These are phyloP conservation scores for Talaromyces wortmannii DNA, from an alignment of 495 filamentous ascomycete genomes.

Conservation along the genomic window DNA sequence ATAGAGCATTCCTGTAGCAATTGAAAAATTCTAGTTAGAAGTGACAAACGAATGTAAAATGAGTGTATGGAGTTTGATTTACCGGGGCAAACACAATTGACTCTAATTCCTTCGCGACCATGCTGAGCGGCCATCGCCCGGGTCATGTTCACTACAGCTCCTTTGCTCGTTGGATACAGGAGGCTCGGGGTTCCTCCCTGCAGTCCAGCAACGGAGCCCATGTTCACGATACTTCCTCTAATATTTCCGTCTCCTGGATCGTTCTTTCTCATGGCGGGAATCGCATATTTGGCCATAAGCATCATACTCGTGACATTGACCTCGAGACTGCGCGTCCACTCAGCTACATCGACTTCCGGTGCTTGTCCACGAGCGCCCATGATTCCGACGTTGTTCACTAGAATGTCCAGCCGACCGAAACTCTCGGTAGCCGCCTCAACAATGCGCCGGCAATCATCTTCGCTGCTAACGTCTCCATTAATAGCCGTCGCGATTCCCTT, in stretches of 20 bases:
- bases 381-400: conserved; percentile 52
- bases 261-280: conserved; percentile 47
- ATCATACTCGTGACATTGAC: conserved; percentile 56
- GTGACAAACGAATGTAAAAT: background rate
- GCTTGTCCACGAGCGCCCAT: conserved; percentile 46
- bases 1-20: conserved; percentile 37
- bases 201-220: conserved; percentile 49
- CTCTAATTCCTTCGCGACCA: conserved; percentile 42
- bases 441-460: conserved; percentile 33
- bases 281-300: conserved; percentile 45
- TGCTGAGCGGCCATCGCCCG: conserved; percentile 54
- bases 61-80: conserved; percentile 3
- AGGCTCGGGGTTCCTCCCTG: conserved; percentile 52
- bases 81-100: conserved; percentile 55
- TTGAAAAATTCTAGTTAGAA: background rate
- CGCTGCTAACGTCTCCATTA: conserved; percentile 40
- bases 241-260: conserved; percentile 13
- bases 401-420: conserved; percentile 47
- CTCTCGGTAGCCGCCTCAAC: conserved; percentile 27
- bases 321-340: conserved; percentile 45
- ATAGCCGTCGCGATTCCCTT: conserved; percentile 27
- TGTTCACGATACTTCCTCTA: conserved; percentile 47
- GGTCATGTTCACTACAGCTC: conserved; percentile 53
- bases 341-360: conserved; percentile 43
- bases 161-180: conserved; percentile 56